Evolutionary conservation across 306 rosid species (phyloP).

Genomic region (Vigna radiata): DNA sequence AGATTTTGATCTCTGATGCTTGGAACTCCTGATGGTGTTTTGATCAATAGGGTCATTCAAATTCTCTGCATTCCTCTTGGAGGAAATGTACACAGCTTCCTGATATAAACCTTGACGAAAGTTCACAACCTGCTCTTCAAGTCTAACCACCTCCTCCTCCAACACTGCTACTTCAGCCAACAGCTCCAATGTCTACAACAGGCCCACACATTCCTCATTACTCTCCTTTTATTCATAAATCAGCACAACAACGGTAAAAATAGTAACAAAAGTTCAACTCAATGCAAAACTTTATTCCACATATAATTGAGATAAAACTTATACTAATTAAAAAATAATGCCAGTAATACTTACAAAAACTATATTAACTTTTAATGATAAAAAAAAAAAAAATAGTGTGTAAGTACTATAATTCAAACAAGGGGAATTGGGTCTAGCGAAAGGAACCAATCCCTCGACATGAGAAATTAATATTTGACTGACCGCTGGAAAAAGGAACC

Average conservation of each 20-base stretch:
- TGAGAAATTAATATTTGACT: neutral
- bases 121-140: slow-evolving; percentile 94
- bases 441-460: neutral
- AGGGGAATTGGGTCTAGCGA: neutral
- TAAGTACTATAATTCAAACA: neutral
- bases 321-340: neutral
- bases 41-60: slow-evolving; percentile 61
- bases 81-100: slow-evolving; percentile 80
- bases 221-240: slow-evolving; percentile 2
- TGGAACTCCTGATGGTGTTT: slow-evolving; percentile 55
- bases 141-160: slow-evolving; percentile 90
- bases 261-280: neutral
- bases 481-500: neutral
- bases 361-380: neutral
- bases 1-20: slow-evolving; percentile 87
- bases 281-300: neutral
- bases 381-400: neutral
- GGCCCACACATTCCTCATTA: slow-evolving; percentile 29
- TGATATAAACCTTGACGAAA: slow-evolving; percentile 94
- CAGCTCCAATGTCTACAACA: slow-evolving; percentile 86
- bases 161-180: slow-evolving; percentile 96
- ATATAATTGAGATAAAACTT: neutral
- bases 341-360: neutral
- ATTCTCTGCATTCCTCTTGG: slow-evolving; percentile 75
- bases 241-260: too few relatives aligned